Evolutionary conservation across 371 early-diverging fungal species (phyloP), one percentile per base, ranked within the genome.

Genomic region (Mucor mucedo): DNA sequence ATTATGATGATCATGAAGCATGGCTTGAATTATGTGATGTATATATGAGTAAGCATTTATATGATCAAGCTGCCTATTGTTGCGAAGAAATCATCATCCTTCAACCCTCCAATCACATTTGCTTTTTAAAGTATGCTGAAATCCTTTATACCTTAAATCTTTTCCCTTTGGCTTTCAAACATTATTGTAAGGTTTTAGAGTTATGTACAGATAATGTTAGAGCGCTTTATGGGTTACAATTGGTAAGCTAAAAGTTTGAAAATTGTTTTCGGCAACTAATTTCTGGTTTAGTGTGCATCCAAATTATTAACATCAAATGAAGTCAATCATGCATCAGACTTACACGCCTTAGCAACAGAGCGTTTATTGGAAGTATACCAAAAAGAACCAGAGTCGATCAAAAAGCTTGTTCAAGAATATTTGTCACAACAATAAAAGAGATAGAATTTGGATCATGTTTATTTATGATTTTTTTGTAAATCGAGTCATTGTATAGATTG

Each of bases 71-170:
- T 2, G 91, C 91, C 14, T 95, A 89, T 71, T 93, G 93, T 65
- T 75, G 92, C 52, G 97, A 97, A 72, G 98, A 97, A 73, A 73
- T 93, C 32, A 82, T 97, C 55, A 58, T 96, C 57, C 85, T 91
- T 35, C 88, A 90, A 59, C 95, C 96, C 6, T 82, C 83, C 53
- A 89, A 92, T 73, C 95, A 94, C 62, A 86, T 94, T 47, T 89
- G 84, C 71, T 88, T 92, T 59, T 80, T 93, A 49, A 92, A 93
- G 58, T 95, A 95, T 65, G 98, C 96, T 16, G 97, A 95, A 69
- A 78, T 91, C 16, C 83, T 86, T 38, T 93, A 92, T 65, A 84
- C 91, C 4, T 71, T 89, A 60, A 84, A 87, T 27, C 74, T 79
- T 62, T 61, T 78, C 16, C 76, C 73, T 30, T 35, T 91, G 29